phyloP scores from a whole-genome alignment of 768 basidiomycete species.

The Mycena kentingensis region DNA sequence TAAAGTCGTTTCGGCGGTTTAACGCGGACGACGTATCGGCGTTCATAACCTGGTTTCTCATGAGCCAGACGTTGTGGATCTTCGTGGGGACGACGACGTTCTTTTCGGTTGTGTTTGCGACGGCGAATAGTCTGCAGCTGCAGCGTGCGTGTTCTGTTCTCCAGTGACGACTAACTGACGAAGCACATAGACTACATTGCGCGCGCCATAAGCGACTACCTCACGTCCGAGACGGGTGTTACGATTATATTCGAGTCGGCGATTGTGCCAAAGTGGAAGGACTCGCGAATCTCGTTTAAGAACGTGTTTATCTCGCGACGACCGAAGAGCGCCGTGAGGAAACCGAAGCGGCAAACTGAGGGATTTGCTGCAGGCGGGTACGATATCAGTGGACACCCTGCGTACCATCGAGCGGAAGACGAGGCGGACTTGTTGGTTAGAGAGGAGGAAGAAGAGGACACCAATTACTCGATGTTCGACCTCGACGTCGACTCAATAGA shows the following conservation, averaged over 20 bases:
- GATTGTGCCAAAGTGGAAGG: conserved; percentile 97
- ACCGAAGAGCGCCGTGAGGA: conserved; percentile 37
- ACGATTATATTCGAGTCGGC: conserved; percentile 97
- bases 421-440: conserved; percentile 50
- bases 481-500: conserved; percentile 93
- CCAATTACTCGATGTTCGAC: conserved; percentile 89
- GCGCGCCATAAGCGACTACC: conserved; percentile 84
- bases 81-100: conserved; percentile 97
- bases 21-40: conserved; percentile 97
- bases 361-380: conserved; percentile 61
- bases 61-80: conserved; percentile 96
- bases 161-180: no score
- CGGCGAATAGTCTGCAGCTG: conserved; percentile 81
- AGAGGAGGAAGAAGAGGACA: conserved; percentile 50
- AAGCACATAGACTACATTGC: conserved; percentile 93
- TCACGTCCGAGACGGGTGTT: conserved; percentile 91
- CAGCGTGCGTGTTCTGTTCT: conserved; percentile 82
- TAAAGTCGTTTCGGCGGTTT: conserved; percentile 91
- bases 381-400: conserved; percentile 76
- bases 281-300: conserved; percentile 93
- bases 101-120: conserved; percentile 89
- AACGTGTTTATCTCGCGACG: conserved; percentile 93
- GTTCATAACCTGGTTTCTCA: conserved; percentile 92
- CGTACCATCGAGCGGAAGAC: conserved; percentile 61
- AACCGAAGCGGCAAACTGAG: conserved; percentile 21